These are phyloP conservation scores for Arthrobotrys musiformis DNA, from an alignment of 2,329 filamentous ascomycete species.

Conservation along the genomic window DNA sequence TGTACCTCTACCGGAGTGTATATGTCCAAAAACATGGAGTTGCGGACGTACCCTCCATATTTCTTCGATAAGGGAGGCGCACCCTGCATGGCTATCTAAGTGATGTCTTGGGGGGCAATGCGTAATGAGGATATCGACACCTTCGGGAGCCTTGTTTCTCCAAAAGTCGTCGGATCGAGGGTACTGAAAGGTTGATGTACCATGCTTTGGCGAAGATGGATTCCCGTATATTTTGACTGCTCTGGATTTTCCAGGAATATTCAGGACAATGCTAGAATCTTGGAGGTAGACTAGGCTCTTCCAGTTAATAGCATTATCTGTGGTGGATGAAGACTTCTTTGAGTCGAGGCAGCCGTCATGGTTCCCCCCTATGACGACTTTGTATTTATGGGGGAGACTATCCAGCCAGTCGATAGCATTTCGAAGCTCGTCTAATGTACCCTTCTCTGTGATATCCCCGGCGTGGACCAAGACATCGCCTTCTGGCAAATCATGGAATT, in stretches of 20 bases:
- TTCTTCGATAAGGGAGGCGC: conserved; percentile 76
- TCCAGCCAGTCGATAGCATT: conserved; percentile 84
- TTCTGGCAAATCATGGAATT: conserved; percentile 71
- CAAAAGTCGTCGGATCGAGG: conserved; percentile 74
- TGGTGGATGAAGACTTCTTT: conserved; percentile 68
- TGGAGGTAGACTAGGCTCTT: conserved; percentile 79
- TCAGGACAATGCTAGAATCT: conserved; percentile 72
- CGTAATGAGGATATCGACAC: conserved; percentile 82
- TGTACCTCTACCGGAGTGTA: conserved; percentile 78
- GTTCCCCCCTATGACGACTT: conserved; percentile 86
- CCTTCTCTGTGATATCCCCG: conserved; percentile 82
- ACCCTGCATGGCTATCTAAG: conserved; percentile 76
- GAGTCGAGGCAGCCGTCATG: conserved; percentile 87
- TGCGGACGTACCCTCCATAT: conserved; percentile 78
- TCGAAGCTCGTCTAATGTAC: conserved; percentile 79
- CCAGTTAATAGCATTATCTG: conserved; percentile 70
- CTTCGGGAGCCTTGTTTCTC: conserved; percentile 75
- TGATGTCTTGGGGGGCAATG: conserved; percentile 82
- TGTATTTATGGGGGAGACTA: conserved; percentile 78
- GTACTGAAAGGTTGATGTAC: conserved; percentile 78
- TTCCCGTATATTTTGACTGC: conserved; percentile 80
- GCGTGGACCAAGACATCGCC: conserved; percentile 91
- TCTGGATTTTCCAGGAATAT: conserved; percentile 67
- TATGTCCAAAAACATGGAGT: conserved; percentile 85
- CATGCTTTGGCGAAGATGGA: conserved; percentile 80